Base-by-base conservation (phyloP, 257 asterid species). In the Nyctanthes arbortristis region DNA sequence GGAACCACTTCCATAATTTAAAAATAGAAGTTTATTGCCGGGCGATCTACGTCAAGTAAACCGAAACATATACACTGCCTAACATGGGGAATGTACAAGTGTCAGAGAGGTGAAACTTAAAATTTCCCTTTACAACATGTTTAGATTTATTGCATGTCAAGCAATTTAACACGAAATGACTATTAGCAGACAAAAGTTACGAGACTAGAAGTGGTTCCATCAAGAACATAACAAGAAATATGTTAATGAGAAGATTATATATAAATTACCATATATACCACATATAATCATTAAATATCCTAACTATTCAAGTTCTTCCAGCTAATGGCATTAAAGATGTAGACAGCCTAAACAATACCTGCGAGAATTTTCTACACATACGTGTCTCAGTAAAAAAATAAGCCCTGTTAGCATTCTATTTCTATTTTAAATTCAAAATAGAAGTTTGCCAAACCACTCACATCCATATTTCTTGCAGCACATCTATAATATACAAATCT, bases 1-100 rank as follows among this genome's bases (percentile, higher is more conserved):
- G 88, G 82, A 77, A 88, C 80, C 75, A 84, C 87, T 80, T 88
- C 98, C 98, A 92, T 90, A 16, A 57, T 69, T 69, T 68, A 77
- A 79, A 57, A 70, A 70, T 39, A 73, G 28, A 77, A 70, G 37
- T 65, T 68, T 55, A 77, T 52, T 79, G 70, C 79, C 84, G 66
- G 82, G 67, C 68, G 63, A 57, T 27, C 58, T 66, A 71, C 67
- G 74, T 68, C 64, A 61, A 75, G 39, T 60, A 68, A 40, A 68
- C 69, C 63, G 77, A 73, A 72, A 68, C 61, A 67, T 68, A 71
- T 18, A 82, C 73, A 74, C 79, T 78, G 67, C 70, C 62, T 34
- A 70, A 69, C 60, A 67, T 35, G 6, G 67, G 43, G 59, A 68
- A 55, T 68, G 64, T 35, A 32, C 36, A 63, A 70, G 62, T 63